Base-by-base conservation (phyloP, 1,139 yeast species). In the Nakaseomyces nivariensis region DNA sequence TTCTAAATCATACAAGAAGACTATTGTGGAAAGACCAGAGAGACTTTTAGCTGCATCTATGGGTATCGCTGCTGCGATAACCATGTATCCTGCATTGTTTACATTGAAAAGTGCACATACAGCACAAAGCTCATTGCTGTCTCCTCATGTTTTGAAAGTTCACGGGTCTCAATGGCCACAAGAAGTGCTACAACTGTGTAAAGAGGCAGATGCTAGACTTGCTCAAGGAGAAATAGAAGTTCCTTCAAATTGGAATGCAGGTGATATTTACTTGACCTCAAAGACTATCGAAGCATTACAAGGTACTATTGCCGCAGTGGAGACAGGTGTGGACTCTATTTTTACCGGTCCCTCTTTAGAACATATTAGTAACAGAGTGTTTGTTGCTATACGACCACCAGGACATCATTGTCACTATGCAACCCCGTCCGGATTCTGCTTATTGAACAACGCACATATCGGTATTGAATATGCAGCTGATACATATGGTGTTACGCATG, bases 351-450 rank as follows among this genome's bases (percentile, higher is more conserved):
- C 62, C 1, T 56, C 63, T 7, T 50, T 49, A 38, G 66, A 58
- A 46, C 63, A 58, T 50, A 69, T 70, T 40, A 77, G 79, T 53
- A 76, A 74, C 55, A 72, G 83, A 51, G 83, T 83, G 2, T 85
- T 85, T 67, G 82, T 82, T 0, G 79, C 81, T 3, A 77, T 86
- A 45, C 72, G 95, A 50, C 95, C 95, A 1, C 95, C 95, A 0
- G 96, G 96, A 1, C 96, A 87, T 62, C 96, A 87, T 64, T 83
- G 89, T n/a, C 95, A 85, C 59, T 85, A 89, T 0, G 79, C 85
- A 53, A 75, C 80, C 22, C 95, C 96, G 0, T 81, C 90, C 37
- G 96, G 96, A n/a, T 87, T 87, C 63, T 87, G 96, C 66, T 68
- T 87, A 47, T 72, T 87, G 51, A 87, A 87, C 67, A 87, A 87